phyloP scores from a whole-genome alignment of 2,329 filamentous ascomycete genomes.

The Endocalyx cinctus region DNA sequence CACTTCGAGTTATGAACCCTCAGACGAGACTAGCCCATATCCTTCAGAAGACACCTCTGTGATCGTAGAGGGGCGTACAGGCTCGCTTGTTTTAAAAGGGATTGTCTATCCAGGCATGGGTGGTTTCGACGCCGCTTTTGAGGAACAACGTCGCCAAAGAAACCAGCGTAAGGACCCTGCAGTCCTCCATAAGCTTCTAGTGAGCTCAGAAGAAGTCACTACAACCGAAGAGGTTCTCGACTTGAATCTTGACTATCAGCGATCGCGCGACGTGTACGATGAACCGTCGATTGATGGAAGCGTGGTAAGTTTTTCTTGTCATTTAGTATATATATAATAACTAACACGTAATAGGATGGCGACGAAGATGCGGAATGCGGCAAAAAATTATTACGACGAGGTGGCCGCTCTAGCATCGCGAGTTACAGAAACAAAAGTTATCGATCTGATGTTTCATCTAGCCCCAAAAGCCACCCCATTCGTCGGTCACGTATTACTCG shows the following conservation, averaged over 20 bases:
- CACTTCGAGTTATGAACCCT: conserved; percentile 23
- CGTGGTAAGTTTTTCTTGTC: conserved; percentile 35
- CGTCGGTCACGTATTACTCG: too few relatives aligned
- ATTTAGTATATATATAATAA: not conserved
- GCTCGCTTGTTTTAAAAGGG: conserved; percentile 53
- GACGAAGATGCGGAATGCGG: conserved; percentile 9
- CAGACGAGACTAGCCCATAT: conserved; percentile 23
- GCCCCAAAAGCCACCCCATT: too few relatives aligned
- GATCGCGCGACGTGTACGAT: conserved; percentile 56
- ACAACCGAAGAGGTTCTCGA: conserved; percentile 63
- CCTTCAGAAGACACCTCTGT: conserved; percentile 24
- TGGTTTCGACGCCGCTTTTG: conserved; percentile 74
- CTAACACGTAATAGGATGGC: conserved; percentile 18
- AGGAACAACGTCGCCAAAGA: conserved; percentile 66
- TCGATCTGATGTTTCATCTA: too few relatives aligned
- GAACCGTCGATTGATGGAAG: conserved; percentile 48
- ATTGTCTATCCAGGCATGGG: conserved; percentile 74
- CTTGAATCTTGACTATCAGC: conserved; percentile 43
- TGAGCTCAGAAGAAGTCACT: conserved; percentile 59
- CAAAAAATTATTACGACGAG: too few relatives aligned
- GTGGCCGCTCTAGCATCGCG: too few relatives aligned
- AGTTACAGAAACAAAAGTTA: too few relatives aligned
- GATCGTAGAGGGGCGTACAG: conserved; percentile 19
- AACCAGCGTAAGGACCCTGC: conserved; percentile 76
- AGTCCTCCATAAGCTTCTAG: conserved; percentile 62